phyloP scores from a whole-genome alignment of 345 rosid genomes.

The Eucalyptus melliodora region DNA sequence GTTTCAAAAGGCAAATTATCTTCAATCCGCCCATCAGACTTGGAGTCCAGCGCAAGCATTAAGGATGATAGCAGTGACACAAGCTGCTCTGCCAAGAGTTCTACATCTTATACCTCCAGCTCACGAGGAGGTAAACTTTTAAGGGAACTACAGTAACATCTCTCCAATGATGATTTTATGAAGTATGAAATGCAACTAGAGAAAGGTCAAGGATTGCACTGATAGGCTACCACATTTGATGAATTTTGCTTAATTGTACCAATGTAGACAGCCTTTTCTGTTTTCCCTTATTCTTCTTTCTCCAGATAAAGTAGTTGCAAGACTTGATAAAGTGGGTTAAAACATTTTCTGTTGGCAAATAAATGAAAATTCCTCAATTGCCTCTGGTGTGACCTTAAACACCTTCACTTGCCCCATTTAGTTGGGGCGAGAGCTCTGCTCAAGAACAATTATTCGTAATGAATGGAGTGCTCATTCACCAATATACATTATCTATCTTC shows the following conservation, averaged over 20 bases:
- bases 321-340: not conserved
- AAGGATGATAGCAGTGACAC: slow-evolving; percentile 33
- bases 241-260: not conserved
- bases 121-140: slow-evolving; percentile 30
- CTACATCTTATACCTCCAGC: slow-evolving; percentile 20
- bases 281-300: not conserved
- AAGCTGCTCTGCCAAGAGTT: slow-evolving; percentile 25
- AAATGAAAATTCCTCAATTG: not conserved
- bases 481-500: not conserved
- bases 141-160: not conserved
- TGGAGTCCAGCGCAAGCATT: slow-evolving; percentile 30
- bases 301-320: not conserved
- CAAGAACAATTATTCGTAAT: not conserved
- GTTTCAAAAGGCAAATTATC: slow-evolving; percentile 65
- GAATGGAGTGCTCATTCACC: not conserved
- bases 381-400: not conserved
- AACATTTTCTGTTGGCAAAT: not conserved
- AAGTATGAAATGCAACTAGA: not conserved
- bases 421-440: not conserved
- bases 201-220: not conserved
- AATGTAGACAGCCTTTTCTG: not conserved
- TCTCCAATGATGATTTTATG: not conserved
- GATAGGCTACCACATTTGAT: not conserved
- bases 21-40: slow-evolving; percentile 68
- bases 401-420: not conserved